Conservation (phyloP, 805 yeast species). For the Myxozyma lipomycoides region DNA sequence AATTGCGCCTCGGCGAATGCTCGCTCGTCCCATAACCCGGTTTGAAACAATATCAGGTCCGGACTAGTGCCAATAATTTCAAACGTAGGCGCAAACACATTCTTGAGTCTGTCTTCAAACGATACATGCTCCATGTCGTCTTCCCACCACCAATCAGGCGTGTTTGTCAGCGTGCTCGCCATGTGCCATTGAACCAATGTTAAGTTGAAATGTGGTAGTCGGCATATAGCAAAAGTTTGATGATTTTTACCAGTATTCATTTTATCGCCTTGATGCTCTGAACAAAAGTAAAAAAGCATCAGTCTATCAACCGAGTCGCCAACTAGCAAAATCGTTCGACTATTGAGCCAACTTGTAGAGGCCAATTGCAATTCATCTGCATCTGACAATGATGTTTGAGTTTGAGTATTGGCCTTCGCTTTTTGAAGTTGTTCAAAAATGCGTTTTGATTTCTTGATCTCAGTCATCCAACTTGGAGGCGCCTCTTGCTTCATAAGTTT, state of each 20-base stretch:
- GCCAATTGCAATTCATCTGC: not conserved
- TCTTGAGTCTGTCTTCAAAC: constrained; percentile 10
- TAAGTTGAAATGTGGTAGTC: constrained; percentile 9
- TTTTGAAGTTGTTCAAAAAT: not conserved
- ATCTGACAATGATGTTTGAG: not conserved
- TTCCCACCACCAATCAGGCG: constrained; percentile 17
- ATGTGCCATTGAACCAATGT: constrained; percentile 13
- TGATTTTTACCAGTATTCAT: not conserved
- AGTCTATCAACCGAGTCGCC: constrained; percentile 25
- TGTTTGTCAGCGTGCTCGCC: constrained; percentile 6
- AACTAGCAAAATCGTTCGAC: constrained; percentile 17
- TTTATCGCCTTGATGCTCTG: constrained; percentile 1
- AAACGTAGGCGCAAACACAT: constrained; percentile 1
- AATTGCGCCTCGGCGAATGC: constrained; percentile 1
- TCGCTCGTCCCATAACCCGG: constrained; percentile 17
- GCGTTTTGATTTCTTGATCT: not conserved
- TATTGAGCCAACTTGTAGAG: constrained; percentile 9
- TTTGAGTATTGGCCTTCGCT: not conserved
- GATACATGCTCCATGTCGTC: constrained; percentile 5
- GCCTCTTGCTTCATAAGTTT: not conserved
- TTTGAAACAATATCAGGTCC: constrained; percentile 8
- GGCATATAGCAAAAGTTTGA: constrained; percentile 8
- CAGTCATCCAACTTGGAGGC: not conserved
- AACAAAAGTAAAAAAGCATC: constrained; percentile 7
- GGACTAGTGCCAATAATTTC: constrained; percentile 5